Conservation (phyloP, 768 basidiomycete species). For the Symmetrospora coprosmae region DNA sequence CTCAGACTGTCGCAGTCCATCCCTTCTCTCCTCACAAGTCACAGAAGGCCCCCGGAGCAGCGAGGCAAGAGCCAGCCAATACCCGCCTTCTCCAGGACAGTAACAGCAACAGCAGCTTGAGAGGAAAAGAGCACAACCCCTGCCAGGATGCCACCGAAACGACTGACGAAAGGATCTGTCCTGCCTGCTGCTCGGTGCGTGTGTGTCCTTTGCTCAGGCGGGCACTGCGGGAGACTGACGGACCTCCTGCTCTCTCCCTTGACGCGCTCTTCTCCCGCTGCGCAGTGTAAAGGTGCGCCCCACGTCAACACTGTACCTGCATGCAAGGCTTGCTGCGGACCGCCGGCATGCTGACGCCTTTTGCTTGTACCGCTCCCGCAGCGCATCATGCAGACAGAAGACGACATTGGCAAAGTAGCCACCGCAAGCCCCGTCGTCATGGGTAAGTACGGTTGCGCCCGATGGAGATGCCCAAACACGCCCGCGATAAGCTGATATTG, state of each 20-base stretch:
- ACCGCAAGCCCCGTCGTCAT: slow-evolving; percentile 11
- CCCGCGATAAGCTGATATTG: no score
- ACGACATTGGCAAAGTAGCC: slow-evolving; percentile 22
- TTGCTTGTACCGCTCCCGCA: not conserved
- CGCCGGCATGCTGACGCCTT: not conserved
- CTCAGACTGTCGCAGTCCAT: no score
- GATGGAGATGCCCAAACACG: not conserved
- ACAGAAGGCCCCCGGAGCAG: no score
- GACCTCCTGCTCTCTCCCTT: not conserved
- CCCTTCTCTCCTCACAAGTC: no score
- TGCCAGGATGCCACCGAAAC: slow-evolving; percentile 14
- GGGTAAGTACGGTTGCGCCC: not conserved
- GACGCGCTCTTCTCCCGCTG: not conserved
- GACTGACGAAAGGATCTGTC: not conserved
- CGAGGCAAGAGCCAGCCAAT: no score
- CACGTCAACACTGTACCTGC: not conserved
- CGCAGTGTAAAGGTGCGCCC: slow-evolving; percentile 13
- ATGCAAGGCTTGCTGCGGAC: not conserved
- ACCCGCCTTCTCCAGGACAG: no score
- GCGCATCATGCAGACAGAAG: slow-evolving; percentile 15
- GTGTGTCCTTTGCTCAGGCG: no score
- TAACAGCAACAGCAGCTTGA: no score
- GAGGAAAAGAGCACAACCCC: no score
- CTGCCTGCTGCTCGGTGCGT: slow-evolving; percentile 19
- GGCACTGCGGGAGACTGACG: not conserved